These are phyloP conservation scores for Ceratobasidium sp. DNA, from an alignment of 1,284 basidiomycete species.

Conservation along the genomic window DNA sequence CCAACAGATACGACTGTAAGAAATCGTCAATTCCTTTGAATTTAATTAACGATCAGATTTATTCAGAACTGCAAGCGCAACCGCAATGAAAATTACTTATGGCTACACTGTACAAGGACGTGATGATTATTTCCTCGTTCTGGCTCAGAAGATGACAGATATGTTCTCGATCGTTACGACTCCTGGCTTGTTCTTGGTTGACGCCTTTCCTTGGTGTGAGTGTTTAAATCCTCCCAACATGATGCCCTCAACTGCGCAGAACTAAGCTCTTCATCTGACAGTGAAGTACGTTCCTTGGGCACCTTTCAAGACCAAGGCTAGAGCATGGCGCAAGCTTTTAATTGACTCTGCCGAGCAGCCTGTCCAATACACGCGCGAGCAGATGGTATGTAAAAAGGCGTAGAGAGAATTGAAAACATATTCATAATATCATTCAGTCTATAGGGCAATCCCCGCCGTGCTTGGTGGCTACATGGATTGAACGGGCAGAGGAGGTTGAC, in stretches of 20 bases:
- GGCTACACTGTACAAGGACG: neutral
- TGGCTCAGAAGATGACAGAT: slow-evolving; percentile 6
- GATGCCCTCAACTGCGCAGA: too few relatives aligned
- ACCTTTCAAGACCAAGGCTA: slow-evolving; percentile 29
- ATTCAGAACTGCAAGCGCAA: slow-evolving; percentile 9
- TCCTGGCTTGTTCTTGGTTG: slow-evolving; percentile 29
- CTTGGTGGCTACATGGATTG: slow-evolving; percentile 16
- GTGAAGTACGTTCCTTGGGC: slow-evolving; percentile 24
- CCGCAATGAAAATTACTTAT: slow-evolving; percentile 3
- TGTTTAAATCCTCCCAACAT: neutral
- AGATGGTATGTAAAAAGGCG: neutral
- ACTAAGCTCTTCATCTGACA: neutral
- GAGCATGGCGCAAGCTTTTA: slow-evolving; percentile 1
- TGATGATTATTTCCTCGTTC: slow-evolving; percentile 12
- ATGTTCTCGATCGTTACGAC: slow-evolving; percentile 27
- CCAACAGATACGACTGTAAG: slow-evolving; percentile 29
- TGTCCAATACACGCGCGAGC: slow-evolving; percentile 4
- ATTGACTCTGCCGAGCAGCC: neutral
- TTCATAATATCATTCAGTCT: neutral
- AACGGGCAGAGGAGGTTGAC: slow-evolving; percentile 3
- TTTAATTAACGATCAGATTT: neutral
- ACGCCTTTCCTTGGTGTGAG: slow-evolving; percentile 25
- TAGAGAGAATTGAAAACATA: too few relatives aligned
- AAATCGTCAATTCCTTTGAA: neutral
- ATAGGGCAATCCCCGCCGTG: slow-evolving; percentile 4